These are phyloP conservation scores for Globisporangium abappressorium DNA, from an alignment of 352 stramenopile species.

Conservation along the genomic window DNA sequence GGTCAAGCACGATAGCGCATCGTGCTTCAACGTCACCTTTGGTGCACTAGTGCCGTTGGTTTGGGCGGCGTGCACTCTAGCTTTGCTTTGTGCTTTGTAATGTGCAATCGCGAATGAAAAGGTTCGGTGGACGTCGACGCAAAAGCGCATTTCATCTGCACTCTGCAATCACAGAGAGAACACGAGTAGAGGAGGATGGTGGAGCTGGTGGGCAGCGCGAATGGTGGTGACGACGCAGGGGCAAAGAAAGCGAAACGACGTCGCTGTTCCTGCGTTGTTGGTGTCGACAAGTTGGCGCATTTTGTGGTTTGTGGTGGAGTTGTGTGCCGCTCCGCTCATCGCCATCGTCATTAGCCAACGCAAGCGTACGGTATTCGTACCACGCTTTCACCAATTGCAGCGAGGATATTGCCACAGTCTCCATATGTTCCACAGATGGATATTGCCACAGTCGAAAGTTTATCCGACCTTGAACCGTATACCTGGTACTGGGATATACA, in stretches of 20 bases:
- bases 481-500: neutral
- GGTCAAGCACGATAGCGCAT: too few species aligned
- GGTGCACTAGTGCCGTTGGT: too few species aligned
- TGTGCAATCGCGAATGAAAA: too few species aligned
- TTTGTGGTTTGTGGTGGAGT: neutral
- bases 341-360: neutral
- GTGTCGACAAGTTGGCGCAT: neutral
- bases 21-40: neutral
- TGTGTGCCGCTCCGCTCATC: neutral
- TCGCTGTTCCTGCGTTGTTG: neutral
- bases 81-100: too few species aligned
- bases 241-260: neutral
- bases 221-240: neutral
- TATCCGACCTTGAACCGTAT: neutral
- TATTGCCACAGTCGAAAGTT: neutral
- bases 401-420: neutral
- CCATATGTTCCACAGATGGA: neutral
- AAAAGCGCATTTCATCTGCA: too few species aligned
- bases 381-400: neutral
- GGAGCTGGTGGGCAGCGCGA: neutral
- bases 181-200: neutral
- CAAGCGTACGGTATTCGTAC: neutral
- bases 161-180: too few species aligned
- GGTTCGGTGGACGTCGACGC: too few species aligned
- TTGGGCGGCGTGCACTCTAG: neutral